Base-by-base conservation (phyloP, 345 rosid genomes). In the Camelina hispida region DNA sequence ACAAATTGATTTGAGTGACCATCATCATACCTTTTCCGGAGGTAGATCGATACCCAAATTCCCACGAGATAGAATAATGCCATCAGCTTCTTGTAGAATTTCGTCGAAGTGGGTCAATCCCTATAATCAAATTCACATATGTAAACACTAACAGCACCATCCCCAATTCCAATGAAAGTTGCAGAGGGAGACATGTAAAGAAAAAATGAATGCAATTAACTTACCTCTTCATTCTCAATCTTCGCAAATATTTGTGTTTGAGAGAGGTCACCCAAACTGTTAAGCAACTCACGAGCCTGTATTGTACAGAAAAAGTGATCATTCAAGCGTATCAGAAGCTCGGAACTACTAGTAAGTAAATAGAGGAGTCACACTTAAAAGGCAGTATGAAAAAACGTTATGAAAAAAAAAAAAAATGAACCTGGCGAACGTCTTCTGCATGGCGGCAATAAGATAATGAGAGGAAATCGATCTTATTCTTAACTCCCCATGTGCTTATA, bases 41-140 rank as follows among this genome's bases (percentile, higher is more conserved):
- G 98, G 98, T 59, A 93, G 96, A 86, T 91, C 98, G 14, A 93
- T 87, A 42, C 98, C 97, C 90, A 91, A 83, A 83, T 89, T 91
- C 38, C 98, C 98, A 78, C 96, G 92, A 30, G 98, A 93, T 77
- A 93, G 97, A 56, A 93, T 93, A 76, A 93, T 93, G 18, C 98
- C 98, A 83, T 91, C 97, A 50, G 98, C 97, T 86, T 84, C 98
- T 89, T 86, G 89, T 72, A 93, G 87, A 77, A 93, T 93, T 80
- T 93, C 98, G 68, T 93, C 98, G 63, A 93, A 93, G 81, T 93
- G 97, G 72, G 85, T 87, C 71, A 91, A 76, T 37, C 98, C 98
- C 98, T 93, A 68, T 61, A 53, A 22, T 32, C 3, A 64, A 54
- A 53, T 50, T 11, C 61, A 46, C 11, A 51, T 6, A 47, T 10